phyloP scores from a whole-genome alignment of 352 stramenopile genomes.

The Phytophthora chlamydospora region DNA sequence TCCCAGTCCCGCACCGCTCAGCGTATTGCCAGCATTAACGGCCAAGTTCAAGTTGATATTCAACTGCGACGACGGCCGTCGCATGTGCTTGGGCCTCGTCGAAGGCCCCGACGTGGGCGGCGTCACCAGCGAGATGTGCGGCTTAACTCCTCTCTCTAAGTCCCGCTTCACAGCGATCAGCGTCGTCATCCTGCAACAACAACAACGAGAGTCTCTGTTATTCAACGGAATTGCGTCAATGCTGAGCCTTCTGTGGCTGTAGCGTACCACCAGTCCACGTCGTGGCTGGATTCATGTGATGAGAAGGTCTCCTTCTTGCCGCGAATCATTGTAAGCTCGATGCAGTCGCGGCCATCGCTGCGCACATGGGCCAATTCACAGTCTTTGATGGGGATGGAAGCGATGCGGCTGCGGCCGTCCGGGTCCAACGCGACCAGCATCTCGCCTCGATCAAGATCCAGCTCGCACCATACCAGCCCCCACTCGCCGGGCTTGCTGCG shows the following conservation, averaged over 20 bases:
- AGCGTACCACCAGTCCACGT: constrained; percentile 87
- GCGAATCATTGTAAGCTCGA: constrained; percentile 71
- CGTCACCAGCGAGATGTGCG: constrained; percentile 67
- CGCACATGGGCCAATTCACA: constrained; percentile 84
- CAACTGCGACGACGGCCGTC: constrained; percentile 41
- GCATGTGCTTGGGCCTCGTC: constrained; percentile 33
- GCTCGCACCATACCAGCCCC: constrained; percentile 82
- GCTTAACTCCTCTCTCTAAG: constrained; percentile 65
- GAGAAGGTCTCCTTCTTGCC: constrained; percentile 87
- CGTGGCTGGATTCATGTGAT: constrained; percentile 83
- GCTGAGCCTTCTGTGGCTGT: background rate
- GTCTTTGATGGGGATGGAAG: constrained; percentile 60
- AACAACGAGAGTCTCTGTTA: background rate
- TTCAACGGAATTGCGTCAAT: constrained; percentile 1
- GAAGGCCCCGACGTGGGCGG: constrained; percentile 47
- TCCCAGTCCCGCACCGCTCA: constrained; percentile 20
- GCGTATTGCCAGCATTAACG: constrained; percentile 21
- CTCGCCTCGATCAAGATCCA: constrained; percentile 64
- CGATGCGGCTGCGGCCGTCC: constrained; percentile 56
- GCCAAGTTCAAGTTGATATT: constrained; percentile 39
- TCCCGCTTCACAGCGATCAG: constrained; percentile 81
- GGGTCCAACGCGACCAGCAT: constrained; percentile 73
- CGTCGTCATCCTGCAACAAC: constrained; percentile 72
- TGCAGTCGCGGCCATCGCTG: constrained; percentile 82
- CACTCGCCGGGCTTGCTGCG: constrained; percentile 77